Evolutionary conservation across 371 early-diverging fungal genomes (phyloP), one percentile per base, ranked within the genome.

Genomic region (Mortierella sp.): DNA sequence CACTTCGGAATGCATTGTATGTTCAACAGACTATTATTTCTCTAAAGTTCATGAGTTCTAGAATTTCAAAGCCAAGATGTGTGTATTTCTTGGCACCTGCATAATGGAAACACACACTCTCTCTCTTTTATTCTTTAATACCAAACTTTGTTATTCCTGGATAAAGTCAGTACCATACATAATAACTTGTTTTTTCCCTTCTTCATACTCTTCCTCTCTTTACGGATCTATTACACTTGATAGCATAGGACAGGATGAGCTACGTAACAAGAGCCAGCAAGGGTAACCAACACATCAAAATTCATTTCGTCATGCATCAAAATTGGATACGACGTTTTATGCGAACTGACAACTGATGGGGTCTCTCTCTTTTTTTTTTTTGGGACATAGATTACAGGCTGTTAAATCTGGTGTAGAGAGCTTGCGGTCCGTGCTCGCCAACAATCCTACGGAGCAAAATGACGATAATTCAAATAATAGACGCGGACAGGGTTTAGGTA

Each of bases 331-430:
- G n/a, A n/a, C n/a, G n/a, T n/a, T n/a, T n/a, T n/a, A n/a, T n/a
- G n/a, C n/a, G n/a, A 61, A 40, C 17, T 10, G 26, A 59, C 3
- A 34, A 59, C 19, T 49, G 51, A 23, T 15, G n/a, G n/a, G n/a
- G n/a, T 61, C 26, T 62, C n/a, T 67, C 42, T 42, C 43, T 40
- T 12, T 49, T 54, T 19, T 31, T 42, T 23, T 26, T 8, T 42
- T 31, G 28, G 7, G 13, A 55, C 1, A 54, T 66, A 78, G 79
- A 7, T 28, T 78, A n/a, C 79, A 72, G 49, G 79, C 79, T 19
- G 68, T 78, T 32, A 68, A 49, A 49, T 78, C 79, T 10, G 79
- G 79, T 22, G 79, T 78, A 13, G 79, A 78, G 22, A 78, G 79
- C 55, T 56, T 78, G 28, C 47, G 73, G 17, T 69, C 73, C 0